Percentiles rank a stretch among this genome's conserved stretches.
These are phyloP conservation scores for Phytophthora megakarya DNA, from an alignment of 352 stramenopile species.

Conservation along the genomic window DNA sequence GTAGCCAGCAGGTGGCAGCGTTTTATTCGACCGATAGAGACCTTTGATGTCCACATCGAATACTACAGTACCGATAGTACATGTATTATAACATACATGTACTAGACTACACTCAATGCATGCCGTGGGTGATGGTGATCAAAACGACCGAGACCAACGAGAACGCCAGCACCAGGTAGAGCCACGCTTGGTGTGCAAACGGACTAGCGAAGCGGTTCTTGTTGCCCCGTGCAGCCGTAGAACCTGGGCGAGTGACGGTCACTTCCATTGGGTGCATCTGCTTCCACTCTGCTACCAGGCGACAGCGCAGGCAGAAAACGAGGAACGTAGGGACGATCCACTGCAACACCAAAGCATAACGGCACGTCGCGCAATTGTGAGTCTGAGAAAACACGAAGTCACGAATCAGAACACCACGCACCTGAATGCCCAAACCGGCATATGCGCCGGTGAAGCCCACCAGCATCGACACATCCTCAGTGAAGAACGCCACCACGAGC, in stretches of 20 bases:
- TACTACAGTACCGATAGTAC: too few relatives aligned
- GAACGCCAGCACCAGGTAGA: slow-evolving; percentile 71
- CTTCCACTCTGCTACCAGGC: slow-evolving; percentile 49
- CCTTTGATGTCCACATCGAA: slow-evolving; percentile 19
- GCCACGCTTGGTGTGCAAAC: slow-evolving; percentile 66
- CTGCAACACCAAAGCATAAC: slow-evolving; percentile 42
- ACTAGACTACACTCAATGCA: slow-evolving; percentile 32
- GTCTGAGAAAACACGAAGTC: slow-evolving; percentile 35
- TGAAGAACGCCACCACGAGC: slow-evolving; percentile 85
- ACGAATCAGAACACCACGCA: slow-evolving; percentile 32
- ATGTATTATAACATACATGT: neutral
- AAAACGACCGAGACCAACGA: slow-evolving; percentile 63
- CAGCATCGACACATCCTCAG: slow-evolving; percentile 89
- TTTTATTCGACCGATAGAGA: too few relatives aligned
- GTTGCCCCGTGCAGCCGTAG: slow-evolving; percentile 24
- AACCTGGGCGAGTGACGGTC: slow-evolving; percentile 27
- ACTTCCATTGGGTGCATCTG: slow-evolving; percentile 42
- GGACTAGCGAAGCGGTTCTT: slow-evolving; percentile 81
- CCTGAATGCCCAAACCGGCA: slow-evolving; percentile 84
- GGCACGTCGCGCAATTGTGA: slow-evolving; percentile 40
- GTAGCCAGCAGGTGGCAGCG: too few relatives aligned
- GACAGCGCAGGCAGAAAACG: slow-evolving; percentile 71
- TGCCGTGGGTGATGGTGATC: slow-evolving; percentile 74
- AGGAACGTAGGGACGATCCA: slow-evolving; percentile 85
- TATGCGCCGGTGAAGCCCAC: slow-evolving; percentile 88